Base-by-base conservation (phyloP, 2,329 filamentous ascomycete genomes). In the Atkinsonella texensis region DNA sequence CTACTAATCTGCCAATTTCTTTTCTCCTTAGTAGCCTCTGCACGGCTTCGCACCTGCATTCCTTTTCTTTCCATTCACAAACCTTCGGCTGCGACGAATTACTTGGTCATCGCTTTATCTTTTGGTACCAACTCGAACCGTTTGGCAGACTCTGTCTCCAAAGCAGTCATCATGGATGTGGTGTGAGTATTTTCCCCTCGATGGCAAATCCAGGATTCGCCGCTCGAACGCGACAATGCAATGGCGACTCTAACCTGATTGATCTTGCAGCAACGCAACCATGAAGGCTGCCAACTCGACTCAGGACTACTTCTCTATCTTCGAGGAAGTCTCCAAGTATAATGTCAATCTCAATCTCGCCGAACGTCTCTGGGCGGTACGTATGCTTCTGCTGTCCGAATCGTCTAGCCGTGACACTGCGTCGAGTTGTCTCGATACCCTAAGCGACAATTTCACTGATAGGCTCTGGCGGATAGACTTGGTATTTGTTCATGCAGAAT, bases 401-500 rank as follows among this genome's bases (percentile, higher is more conserved):
- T 23, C 32, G 49, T 52, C 31, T 35, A 18, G 13, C 44, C 10
- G 35, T 17, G n/a, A 44, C 31, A 15, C n/a, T 31, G 13, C 45
- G 8, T 18, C 23, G 17, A n/a, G 17, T 33, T 20, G 28, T 1
- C 11, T 17, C 31, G 15, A 44, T 18, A 18, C 13, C 23, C 12
- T 20, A 17, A 20, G 2, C 13, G 31, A 46, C 13, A 44, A 17
- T 20, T 44, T 32, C 12, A 39, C 46, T 53, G 39, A 55, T 40
- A 20, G 42, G 35, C 15, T 10, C 15, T n/a, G 31, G 18, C 10
- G 33, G 18, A 17, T 47, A 82, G 70, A 83, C 89, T 41, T 97
- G 89, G 91, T 98, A 98, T 69, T 80, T 91, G 15, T 98, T 84
- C 79, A 95, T 97, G 85, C 88, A 95, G 69, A 98, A 98, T 68